Percentiles rank a stretch among this genome's conserved stretches.
Evolutionary conservation across 2,329 filamentous ascomycete genomes (phyloP).

Genomic region (Sclerotinia subarctica): DNA sequence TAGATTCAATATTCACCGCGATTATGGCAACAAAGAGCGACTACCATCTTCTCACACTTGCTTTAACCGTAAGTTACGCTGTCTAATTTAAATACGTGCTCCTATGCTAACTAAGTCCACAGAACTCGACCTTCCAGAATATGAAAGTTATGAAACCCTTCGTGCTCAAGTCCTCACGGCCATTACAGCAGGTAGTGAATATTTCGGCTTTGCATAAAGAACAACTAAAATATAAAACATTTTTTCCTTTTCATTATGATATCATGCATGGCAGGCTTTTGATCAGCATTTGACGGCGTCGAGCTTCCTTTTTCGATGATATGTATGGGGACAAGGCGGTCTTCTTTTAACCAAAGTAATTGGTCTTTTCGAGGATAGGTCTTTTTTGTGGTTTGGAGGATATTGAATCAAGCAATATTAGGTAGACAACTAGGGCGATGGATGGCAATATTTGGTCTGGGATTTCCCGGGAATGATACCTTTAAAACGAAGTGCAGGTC

Average conservation of each 20-base stretch:
- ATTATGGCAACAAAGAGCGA: constrained; percentile 94
- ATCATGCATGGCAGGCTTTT: constrained; percentile 36
- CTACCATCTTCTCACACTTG: constrained; percentile 96
- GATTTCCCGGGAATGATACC: constrained; percentile 8
- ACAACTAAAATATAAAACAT: constrained; percentile 19
- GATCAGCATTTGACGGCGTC: constrained; percentile 39
- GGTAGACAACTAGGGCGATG: not conserved
- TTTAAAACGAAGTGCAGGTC: constrained; percentile 41
- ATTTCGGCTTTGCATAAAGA: constrained; percentile 87
- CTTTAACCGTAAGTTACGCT: constrained; percentile 83
- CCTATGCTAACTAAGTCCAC: constrained; percentile 31
- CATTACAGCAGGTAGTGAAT: constrained; percentile 96
- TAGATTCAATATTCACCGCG: constrained; percentile 97
- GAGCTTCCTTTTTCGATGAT: constrained; percentile 24
- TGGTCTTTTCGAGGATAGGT: not conserved
- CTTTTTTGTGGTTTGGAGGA: constrained; percentile 15
- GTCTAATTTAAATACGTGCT: constrained; percentile 14
- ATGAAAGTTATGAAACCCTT: constrained; percentile 90
- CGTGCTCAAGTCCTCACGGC: constrained; percentile 87
- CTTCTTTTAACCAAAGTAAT: constrained; percentile 12
- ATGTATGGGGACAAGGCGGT: constrained; percentile 29
- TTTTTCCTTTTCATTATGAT: constrained; percentile 29
- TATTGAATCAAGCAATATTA: not conserved
- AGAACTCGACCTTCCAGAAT: constrained; percentile 98
- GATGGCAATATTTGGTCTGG: constrained; percentile 12